These are phyloP conservation scores for Cryptosporidium parvum DNA, from an alignment of 169 alveolate species.

Conservation along the genomic window DNA sequence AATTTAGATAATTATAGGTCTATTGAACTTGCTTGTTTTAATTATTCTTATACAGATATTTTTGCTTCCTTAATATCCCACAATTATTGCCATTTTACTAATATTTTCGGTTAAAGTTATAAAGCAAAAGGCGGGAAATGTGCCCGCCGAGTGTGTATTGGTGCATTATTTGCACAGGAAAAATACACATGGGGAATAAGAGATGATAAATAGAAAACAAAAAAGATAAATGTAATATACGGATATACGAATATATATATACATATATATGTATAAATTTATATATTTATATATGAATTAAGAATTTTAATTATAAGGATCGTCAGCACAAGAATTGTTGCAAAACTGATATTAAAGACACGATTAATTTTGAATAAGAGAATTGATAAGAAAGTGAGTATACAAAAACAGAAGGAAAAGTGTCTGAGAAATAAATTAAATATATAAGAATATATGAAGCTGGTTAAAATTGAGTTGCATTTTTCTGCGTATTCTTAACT, in stretches of 20 bases:
- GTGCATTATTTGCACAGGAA: conserved; percentile 21
- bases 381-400: not conserved
- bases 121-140: not conserved
- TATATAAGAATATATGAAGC: not conserved
- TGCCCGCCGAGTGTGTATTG: conserved; percentile 34
- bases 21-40: too few relatives aligned
- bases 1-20: too few relatives aligned
- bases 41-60: too few relatives aligned
- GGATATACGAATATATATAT: not conserved
- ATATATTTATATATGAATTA: too few relatives aligned
- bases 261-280: too few relatives aligned
- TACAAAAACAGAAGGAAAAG: not conserved
- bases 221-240: not conserved
- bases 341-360: too few relatives aligned
- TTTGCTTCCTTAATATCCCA: not conserved
- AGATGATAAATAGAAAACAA: not conserved
- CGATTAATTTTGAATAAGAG: not conserved
- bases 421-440: too few relatives aligned
- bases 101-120: not conserved
- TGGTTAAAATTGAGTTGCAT: not conserved
- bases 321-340: too few relatives aligned
- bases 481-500: not conserved
- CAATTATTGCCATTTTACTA: not conserved
- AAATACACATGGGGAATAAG: conserved; percentile 9
- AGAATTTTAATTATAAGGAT: too few relatives aligned